phyloP scores from a whole-genome alignment of 257 asterid genomes.

The Penstemon barbatus region DNA sequence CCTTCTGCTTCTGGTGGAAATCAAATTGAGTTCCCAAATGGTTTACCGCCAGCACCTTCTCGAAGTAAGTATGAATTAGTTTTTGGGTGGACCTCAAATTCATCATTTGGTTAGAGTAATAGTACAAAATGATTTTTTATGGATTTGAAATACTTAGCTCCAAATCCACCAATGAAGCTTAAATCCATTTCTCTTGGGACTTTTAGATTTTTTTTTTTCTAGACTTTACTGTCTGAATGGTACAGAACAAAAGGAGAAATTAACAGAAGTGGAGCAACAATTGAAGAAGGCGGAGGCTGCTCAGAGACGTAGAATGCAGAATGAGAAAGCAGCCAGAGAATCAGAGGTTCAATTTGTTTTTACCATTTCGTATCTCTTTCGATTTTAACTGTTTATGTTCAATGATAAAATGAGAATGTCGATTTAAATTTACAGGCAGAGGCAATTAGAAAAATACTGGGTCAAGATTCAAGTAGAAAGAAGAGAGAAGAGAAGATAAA shows the following conservation, averaged over 20 bases:
- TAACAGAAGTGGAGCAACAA: slow-evolving; percentile 87
- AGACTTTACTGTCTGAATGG: slow-evolving; percentile 16
- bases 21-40: slow-evolving; percentile 74
- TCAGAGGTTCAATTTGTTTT: slow-evolving; percentile 62
- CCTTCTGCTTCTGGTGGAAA: slow-evolving; percentile 45
- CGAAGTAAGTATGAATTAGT: slow-evolving; percentile 52
- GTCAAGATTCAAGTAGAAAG: slow-evolving; percentile 96
- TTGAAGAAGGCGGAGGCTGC: slow-evolving; percentile 93
- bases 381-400: neutral
- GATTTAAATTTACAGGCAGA: slow-evolving; percentile 50
- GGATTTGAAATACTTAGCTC: too few relatives aligned
- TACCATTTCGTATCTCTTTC: neutral
- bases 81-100: too few relatives aligned
- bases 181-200: slow-evolving; percentile 10
- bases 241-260: slow-evolving; percentile 80
- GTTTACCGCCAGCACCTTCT: slow-evolving; percentile 89
- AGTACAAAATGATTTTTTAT: too few relatives aligned
- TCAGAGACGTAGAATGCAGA: slow-evolving; percentile 84
- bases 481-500: slow-evolving; percentile 84
- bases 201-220: neutral
- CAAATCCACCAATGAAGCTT: too few relatives aligned
- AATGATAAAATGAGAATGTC: slow-evolving; percentile 19
- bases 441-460: slow-evolving; percentile 89
- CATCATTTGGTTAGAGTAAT: too few relatives aligned
- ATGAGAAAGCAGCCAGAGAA: slow-evolving; percentile 94